Evolutionary conservation across 2,329 filamentous ascomycete genomes (phyloP).

Genomic region (Cryphonectria nitschkei): DNA sequence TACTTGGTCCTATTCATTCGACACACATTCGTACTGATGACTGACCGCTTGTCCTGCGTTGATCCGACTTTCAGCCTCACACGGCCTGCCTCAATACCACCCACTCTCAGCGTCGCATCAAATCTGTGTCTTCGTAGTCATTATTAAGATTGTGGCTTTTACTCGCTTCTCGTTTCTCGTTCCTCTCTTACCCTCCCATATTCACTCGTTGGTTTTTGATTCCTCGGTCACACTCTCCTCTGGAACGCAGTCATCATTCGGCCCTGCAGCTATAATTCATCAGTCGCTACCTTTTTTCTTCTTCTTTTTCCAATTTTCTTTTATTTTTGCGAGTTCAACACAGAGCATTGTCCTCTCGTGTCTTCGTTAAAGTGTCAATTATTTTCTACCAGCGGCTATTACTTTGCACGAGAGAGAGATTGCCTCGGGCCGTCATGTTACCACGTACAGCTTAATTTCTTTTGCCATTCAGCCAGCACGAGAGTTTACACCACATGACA

Average conservation of each 20-base stretch:
- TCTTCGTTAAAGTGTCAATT: too few species aligned
- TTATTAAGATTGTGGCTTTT: not conserved
- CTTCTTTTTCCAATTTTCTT: too few species aligned
- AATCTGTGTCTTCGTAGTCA: not conserved
- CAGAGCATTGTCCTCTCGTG: too few species aligned
- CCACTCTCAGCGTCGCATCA: not conserved
- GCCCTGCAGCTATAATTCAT: not conserved
- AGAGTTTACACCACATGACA: constrained; percentile 6
- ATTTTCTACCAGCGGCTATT: too few species aligned
- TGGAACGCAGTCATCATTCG: too few species aligned
- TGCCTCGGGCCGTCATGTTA: not conserved
- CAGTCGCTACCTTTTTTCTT: not conserved
- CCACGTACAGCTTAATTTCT: constrained; percentile 1
- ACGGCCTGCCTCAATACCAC: not conserved
- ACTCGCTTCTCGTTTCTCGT: not conserved
- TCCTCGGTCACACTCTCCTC: too few species aligned
- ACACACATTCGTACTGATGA: not conserved
- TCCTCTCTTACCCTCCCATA: not conserved
- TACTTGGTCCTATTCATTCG: not conserved
- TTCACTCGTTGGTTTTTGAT: not conserved
- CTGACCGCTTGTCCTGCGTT: constrained; percentile 12
- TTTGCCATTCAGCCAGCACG: not conserved
- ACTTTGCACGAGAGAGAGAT: not conserved
- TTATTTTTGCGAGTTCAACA: too few species aligned
- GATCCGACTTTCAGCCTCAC: constrained; percentile 9